These are phyloP conservation scores for Flaveria bidentis DNA, from an alignment of 129 eudicot genomes.

Conservation along the genomic window DNA sequence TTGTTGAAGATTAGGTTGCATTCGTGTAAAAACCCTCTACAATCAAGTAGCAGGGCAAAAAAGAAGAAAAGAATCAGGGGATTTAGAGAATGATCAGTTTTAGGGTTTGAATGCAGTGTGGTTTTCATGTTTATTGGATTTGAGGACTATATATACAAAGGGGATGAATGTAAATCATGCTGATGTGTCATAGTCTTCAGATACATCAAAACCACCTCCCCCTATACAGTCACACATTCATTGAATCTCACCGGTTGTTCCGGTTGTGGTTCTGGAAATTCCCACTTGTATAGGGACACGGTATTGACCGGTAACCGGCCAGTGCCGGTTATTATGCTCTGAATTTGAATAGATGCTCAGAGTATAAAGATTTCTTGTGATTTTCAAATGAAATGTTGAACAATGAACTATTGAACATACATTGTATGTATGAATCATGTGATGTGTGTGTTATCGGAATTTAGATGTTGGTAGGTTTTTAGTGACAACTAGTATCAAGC, in stretches of 20 bases:
- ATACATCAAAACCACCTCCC: constrained; percentile 41
- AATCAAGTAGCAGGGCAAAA: constrained; percentile 45
- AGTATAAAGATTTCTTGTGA: background rate
- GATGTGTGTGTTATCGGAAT: background rate
- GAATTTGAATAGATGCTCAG: background rate
- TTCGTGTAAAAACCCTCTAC: constrained; percentile 49
- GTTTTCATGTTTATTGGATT: constrained; percentile 22
- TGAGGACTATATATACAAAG: constrained; percentile 23
- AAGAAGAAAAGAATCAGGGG: background rate
- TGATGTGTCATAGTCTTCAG: constrained; percentile 44
- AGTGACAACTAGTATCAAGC: background rate
- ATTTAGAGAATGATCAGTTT: constrained; percentile 9
- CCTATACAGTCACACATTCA: constrained; percentile 45
- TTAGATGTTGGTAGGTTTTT: background rate
- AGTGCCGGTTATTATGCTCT: constrained; percentile 31
- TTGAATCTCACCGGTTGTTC: constrained; percentile 61
- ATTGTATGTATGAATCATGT: background rate
- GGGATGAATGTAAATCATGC: constrained; percentile 46
- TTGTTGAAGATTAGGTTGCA: constrained; percentile 48
- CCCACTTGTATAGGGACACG: constrained; percentile 41
- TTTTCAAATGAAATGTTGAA: constrained; percentile 18
- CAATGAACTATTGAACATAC: background rate
- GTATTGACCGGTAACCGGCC: constrained; percentile 29
- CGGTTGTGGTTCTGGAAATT: constrained; percentile 39
- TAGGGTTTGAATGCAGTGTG: constrained; percentile 16